phyloP scores from a whole-genome alignment of 23 red algal species.

The Agarophyton chilense region DNA sequence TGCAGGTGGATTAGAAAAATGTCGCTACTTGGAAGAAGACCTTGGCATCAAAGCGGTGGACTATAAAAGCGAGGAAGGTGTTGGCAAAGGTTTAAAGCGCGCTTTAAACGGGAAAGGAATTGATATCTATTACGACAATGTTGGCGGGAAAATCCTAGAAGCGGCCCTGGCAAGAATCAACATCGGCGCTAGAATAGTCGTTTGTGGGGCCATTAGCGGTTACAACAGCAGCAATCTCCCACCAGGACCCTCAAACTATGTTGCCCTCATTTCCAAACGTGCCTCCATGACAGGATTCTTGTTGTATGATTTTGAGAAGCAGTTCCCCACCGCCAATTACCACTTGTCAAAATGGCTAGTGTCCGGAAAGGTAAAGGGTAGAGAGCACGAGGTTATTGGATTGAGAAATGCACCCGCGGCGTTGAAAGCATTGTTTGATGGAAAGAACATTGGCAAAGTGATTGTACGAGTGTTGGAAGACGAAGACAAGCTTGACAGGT shows the following conservation, averaged over 20 bases:
- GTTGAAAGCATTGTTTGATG: conserved; percentile 65
- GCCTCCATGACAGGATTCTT: conserved; percentile 83
- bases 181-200: conserved; percentile 66
- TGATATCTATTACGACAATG: conserved; percentile 84
- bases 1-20: conserved; percentile 70
- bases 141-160: conserved; percentile 74
- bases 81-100: conserved; percentile 41
- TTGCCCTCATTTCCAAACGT: conserved; percentile 59
- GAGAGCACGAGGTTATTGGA: conserved; percentile 61
- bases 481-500: background rate
- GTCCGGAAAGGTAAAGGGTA: conserved; percentile 54
- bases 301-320: conserved; percentile 60
- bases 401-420: conserved; percentile 55
- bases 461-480: conserved; percentile 64
- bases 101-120: conserved; percentile 57
- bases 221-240: conserved; percentile 59
- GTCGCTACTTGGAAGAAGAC: conserved; percentile 61
- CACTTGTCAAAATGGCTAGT: conserved; percentile 52
- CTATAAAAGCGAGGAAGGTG: conserved; percentile 70
- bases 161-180: conserved; percentile 57
- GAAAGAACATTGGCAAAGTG: conserved; percentile 83
- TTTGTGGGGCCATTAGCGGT: conserved; percentile 79
- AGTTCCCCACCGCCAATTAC: conserved; percentile 45
- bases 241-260: conserved; percentile 71
- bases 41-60: conserved; percentile 68